Conservation (phyloP, 2,329 filamentous ascomycete genomes). For the Trichoderma sp. region DNA sequence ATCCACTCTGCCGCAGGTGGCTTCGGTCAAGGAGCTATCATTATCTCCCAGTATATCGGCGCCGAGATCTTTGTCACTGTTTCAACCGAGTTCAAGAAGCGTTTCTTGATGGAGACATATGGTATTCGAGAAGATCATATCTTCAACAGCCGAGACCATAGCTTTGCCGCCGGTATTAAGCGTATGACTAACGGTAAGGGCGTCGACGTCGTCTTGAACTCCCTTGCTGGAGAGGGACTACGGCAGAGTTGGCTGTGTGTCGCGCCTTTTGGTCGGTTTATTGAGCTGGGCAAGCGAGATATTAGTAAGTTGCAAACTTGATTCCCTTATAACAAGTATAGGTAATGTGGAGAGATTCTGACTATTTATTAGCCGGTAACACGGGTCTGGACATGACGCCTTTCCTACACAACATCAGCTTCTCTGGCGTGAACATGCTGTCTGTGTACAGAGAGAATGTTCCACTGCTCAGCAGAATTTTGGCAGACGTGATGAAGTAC, state of each 20-base stretch:
- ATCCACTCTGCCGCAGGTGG: background rate
- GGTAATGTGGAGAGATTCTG: background rate
- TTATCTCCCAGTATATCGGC: background rate
- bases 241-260: conserved; percentile 33
- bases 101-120: conserved; percentile 27
- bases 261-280: conserved; percentile 31
- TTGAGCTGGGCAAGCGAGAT: conserved; percentile 37
- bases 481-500: background rate
- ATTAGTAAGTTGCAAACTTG: conserved; percentile 15
- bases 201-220: conserved; percentile 33
- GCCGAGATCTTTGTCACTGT: background rate
- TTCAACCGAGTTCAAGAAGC: background rate
- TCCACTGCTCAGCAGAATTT: background rate
- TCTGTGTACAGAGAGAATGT: background rate
- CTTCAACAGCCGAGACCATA: conserved; percentile 28
- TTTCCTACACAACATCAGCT: background rate
- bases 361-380: background rate
- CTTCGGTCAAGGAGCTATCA: background rate
- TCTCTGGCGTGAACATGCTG: background rate
- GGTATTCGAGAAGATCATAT: conserved; percentile 32
- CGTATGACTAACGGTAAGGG: conserved; percentile 28
- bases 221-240: conserved; percentile 28
- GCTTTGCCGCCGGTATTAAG: conserved; percentile 29
- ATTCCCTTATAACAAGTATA: background rate
- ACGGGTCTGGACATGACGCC: background rate